Percentiles rank a stretch among this genome's conserved stretches.
Evolutionary conservation across 352 stramenopile species (phyloP).

Genomic region (Pythium pyrilobum): DNA sequence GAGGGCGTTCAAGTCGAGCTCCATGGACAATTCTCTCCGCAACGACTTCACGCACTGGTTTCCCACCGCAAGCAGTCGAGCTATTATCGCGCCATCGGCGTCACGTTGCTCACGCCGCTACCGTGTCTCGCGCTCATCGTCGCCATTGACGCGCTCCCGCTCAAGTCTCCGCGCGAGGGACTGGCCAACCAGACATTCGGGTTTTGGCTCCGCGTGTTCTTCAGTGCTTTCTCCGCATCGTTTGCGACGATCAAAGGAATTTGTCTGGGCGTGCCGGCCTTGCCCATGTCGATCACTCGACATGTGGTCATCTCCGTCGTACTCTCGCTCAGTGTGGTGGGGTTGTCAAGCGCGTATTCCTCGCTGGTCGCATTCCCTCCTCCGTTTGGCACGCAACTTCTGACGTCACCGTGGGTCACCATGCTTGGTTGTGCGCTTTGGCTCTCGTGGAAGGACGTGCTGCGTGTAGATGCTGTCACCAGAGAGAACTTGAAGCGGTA

Average conservation of each 20-base stretch:
- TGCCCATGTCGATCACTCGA: background rate
- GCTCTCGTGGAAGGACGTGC: no score
- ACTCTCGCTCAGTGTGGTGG: no score
- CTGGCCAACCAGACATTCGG: background rate
- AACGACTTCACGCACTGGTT: background rate
- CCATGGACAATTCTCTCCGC: background rate
- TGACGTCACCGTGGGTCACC: no score
- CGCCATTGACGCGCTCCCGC: background rate
- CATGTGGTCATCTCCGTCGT: no score
- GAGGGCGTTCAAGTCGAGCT: constrained; percentile 3
- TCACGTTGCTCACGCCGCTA: background rate
- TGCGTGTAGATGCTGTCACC: no score
- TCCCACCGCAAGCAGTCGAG: background rate
- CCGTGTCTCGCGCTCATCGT: background rate
- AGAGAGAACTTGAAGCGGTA: no score
- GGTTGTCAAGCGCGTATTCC: no score
- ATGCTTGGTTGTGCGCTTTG: no score
- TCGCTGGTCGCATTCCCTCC: no score
- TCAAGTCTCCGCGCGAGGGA: background rate
- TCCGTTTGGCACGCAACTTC: no score
- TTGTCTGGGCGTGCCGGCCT: background rate
- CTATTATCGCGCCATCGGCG: background rate
- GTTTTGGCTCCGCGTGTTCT: background rate
- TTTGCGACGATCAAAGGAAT: background rate
- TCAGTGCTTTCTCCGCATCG: background rate